phyloP scores from a whole-genome alignment of 257 asterid species.

The Jacaranda mimosifolia region DNA sequence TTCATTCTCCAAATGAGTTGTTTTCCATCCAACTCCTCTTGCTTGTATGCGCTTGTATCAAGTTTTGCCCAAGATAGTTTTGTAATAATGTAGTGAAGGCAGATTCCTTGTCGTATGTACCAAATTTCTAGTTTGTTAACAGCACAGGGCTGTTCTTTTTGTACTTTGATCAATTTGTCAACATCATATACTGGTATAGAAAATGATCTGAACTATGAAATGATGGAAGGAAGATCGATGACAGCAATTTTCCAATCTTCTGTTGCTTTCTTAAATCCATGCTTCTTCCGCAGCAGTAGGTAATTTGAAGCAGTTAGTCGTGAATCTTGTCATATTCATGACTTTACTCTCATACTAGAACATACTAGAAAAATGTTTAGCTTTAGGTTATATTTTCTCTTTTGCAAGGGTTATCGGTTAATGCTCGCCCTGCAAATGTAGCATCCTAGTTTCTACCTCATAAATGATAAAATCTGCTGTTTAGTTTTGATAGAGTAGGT shows the following conservation, averaged over 20 bases:
- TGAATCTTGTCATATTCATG: background rate
- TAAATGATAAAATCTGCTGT: too few relatives aligned
- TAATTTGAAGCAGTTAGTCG: background rate
- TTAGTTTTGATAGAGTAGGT: too few relatives aligned
- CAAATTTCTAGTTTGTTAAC: slow-evolving; percentile 17
- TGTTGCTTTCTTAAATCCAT: background rate
- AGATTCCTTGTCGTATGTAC: background rate
- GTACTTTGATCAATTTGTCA: slow-evolving; percentile 5
- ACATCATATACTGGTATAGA: background rate
- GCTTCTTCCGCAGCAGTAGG: background rate
- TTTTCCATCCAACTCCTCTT: too few relatives aligned
- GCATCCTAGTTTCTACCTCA: too few relatives aligned
- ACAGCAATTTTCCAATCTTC: background rate
- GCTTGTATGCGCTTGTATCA: background rate
- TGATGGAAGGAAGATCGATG: background rate
- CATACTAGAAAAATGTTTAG: too few relatives aligned
- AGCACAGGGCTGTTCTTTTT: slow-evolving; percentile 18
- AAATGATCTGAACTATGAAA: background rate
- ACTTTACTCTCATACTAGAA: background rate
- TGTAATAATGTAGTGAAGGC: slow-evolving; percentile 22
- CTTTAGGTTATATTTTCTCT: too few relatives aligned
- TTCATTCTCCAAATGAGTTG: background rate
- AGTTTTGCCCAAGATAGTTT: slow-evolving; percentile 22
- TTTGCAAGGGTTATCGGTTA: too few relatives aligned
- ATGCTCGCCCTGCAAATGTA: too few relatives aligned